These are phyloP conservation scores for Scenedesmus sp. DNA, from an alignment of 163 green algal genomes.

Conservation along the genomic window DNA sequence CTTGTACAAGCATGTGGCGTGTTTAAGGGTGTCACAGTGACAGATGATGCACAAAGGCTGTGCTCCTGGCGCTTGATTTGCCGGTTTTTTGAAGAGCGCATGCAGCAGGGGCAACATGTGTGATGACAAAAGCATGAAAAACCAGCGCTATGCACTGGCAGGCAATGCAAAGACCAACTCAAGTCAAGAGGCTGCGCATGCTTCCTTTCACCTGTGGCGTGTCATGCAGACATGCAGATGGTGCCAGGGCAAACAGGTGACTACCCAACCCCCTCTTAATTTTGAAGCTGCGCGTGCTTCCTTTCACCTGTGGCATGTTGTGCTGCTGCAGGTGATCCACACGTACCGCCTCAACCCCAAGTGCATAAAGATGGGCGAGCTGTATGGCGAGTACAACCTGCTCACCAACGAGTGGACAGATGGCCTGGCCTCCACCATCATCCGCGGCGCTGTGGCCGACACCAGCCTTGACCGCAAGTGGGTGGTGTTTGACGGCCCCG, in stretches of 20 bases:
- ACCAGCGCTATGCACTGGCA: too few relatives aligned
- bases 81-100: too few relatives aligned
- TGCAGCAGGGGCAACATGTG: too few relatives aligned
- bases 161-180: too few relatives aligned
- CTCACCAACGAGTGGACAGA: conserved; percentile 89
- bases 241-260: too few relatives aligned
- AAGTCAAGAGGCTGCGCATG: too few relatives aligned
- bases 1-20: too few relatives aligned
- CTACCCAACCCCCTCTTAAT: not conserved
- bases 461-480: conserved; percentile 78
- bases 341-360: conserved; percentile 90
- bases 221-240: too few relatives aligned
- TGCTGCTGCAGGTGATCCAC: conserved; percentile 67
- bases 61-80: not conserved
- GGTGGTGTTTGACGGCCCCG: conserved; percentile 91
- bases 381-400: conserved; percentile 90
- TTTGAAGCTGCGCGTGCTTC: not conserved
- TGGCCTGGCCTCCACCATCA: conserved; percentile 82
- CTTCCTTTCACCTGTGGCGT: too few relatives aligned
- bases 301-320: not conserved
- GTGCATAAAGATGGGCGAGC: conserved; percentile 89
- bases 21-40: too few relatives aligned
- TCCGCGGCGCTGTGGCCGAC: conserved; percentile 78
- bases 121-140: too few relatives aligned
- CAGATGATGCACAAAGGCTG: not conserved